A percentile compares a stretch with the other conserved stretches of the same genome.
These are phyloP conservation scores for Vitis hybrid DNA, from an alignment of 177 flowering plant genomes.

Conservation along the genomic window DNA sequence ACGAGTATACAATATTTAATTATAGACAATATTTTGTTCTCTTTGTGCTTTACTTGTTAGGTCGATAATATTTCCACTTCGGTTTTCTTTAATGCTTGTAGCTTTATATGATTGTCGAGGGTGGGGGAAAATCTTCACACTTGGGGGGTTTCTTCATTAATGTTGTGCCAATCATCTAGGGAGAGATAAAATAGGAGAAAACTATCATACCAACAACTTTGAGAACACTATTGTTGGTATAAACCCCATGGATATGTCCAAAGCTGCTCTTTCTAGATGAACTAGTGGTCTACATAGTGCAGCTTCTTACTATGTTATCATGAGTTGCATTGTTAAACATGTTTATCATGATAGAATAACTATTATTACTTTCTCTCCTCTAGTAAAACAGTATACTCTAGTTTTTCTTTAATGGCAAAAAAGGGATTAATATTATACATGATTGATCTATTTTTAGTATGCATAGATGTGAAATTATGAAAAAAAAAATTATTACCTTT, in stretches of 20 bases:
- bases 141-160: slow-evolving; percentile 45
- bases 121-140: slow-evolving; percentile 35
- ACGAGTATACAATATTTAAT: no score
- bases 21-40: no score
- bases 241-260: slow-evolving; percentile 20
- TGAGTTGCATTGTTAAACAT: slow-evolving; percentile 24
- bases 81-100: not conserved
- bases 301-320: slow-evolving; percentile 39
- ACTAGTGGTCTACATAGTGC: slow-evolving; percentile 61
- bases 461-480: not conserved
- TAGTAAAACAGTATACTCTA: slow-evolving; percentile 46
- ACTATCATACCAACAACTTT: slow-evolving; percentile 14
- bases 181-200: slow-evolving; percentile 31
- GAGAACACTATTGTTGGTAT: no score
- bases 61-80: no score
- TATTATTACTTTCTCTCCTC: slow-evolving; percentile 45
- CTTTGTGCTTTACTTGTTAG: no score
- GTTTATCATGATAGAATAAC: slow-evolving; percentile 32
- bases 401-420: slow-evolving; percentile 32
- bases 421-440: slow-evolving; percentile 19
- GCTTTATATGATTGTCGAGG: slow-evolving; percentile 28
- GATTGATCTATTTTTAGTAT: not conserved
- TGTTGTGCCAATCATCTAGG: slow-evolving; percentile 37
- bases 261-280: slow-evolving; percentile 44
- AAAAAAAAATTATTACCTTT: not conserved